These are phyloP conservation scores for Boletus semigastroideus DNA, from an alignment of 1,284 basidiomycete genomes.

Conservation along the genomic window DNA sequence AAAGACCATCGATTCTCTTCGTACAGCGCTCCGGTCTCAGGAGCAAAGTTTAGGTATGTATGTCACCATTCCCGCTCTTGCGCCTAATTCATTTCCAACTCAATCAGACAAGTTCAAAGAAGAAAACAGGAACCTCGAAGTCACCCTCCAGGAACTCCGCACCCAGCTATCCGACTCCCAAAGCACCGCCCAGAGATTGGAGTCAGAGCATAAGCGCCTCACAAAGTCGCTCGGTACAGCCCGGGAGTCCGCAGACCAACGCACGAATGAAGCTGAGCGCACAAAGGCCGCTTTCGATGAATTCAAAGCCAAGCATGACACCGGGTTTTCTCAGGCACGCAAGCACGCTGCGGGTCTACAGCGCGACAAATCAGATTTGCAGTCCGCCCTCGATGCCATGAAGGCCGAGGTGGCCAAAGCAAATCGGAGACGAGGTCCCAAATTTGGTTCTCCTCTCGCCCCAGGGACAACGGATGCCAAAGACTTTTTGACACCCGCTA, in stretches of 20 bases:
- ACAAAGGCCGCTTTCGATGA: slow-evolving; percentile 67
- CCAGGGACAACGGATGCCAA: slow-evolving; percentile 50
- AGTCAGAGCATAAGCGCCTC: slow-evolving; percentile 82
- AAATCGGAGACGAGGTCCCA: slow-evolving; percentile 52
- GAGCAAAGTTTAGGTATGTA: slow-evolving; percentile 74
- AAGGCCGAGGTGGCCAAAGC: slow-evolving; percentile 69
- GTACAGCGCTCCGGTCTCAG: slow-evolving; percentile 68
- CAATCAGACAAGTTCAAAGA: slow-evolving; percentile 83
- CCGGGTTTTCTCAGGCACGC: slow-evolving; percentile 87
- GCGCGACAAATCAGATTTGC: slow-evolving; percentile 90
- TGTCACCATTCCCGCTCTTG: not conserved
- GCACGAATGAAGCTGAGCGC: slow-evolving; percentile 86
- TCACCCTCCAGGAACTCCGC: slow-evolving; percentile 85
- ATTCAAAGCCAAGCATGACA: slow-evolving; percentile 88
- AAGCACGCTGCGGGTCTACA: slow-evolving; percentile 85
- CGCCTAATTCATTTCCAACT: slow-evolving; percentile 1
- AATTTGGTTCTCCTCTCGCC: slow-evolving; percentile 68
- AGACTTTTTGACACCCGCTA: slow-evolving; percentile 59
- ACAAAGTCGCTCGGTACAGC: slow-evolving; percentile 72
- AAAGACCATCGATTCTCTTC: slow-evolving; percentile 68
- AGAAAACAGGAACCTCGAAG: slow-evolving; percentile 98
- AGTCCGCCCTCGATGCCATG: slow-evolving; percentile 74
- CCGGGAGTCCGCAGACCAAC: slow-evolving; percentile 78
- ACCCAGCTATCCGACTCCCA: slow-evolving; percentile 70
- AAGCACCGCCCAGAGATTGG: slow-evolving; percentile 65